Conservation (phyloP, 805 yeast species). For the Saccharomycopsis sp. region DNA sequence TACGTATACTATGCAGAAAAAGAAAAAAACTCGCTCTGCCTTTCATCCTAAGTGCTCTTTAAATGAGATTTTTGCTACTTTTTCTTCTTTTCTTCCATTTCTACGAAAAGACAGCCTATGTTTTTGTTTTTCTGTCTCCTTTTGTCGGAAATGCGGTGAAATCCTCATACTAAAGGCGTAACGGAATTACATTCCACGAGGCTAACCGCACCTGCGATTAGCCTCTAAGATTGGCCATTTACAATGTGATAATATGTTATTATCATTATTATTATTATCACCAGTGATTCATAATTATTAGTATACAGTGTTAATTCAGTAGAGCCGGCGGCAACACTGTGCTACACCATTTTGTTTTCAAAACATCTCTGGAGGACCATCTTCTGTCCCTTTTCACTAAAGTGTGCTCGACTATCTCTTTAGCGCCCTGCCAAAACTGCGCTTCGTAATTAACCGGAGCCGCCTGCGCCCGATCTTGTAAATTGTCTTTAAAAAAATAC, state of each 20-base stretch:
- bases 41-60: not conserved
- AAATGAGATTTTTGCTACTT: not conserved
- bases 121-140: not conserved
- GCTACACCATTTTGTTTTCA: conserved; percentile 32
- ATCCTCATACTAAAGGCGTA: not conserved
- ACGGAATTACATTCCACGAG: not conserved
- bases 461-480: conserved; percentile 14
- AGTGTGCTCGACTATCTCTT: conserved; percentile 42
- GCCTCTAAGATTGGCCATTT: too few relatives aligned
- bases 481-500: conserved; percentile 42
- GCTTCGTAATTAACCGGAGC: conserved; percentile 18
- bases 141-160: not conserved
- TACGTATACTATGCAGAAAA: conserved; percentile 3
- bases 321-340: conserved; percentile 7
- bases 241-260: too few relatives aligned
- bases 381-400: conserved; percentile 45
- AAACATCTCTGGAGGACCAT: conserved; percentile 30
- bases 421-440: conserved; percentile 41
- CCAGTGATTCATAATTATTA: too few relatives aligned
- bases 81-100: not conserved
- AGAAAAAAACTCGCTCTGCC: not conserved
- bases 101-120: not conserved
- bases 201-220: too few relatives aligned
- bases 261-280: too few relatives aligned
- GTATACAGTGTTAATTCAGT: not conserved